These are phyloP conservation scores for Fragaria ananassa DNA, from an alignment of 306 rosid species.

Conservation along the genomic window DNA sequence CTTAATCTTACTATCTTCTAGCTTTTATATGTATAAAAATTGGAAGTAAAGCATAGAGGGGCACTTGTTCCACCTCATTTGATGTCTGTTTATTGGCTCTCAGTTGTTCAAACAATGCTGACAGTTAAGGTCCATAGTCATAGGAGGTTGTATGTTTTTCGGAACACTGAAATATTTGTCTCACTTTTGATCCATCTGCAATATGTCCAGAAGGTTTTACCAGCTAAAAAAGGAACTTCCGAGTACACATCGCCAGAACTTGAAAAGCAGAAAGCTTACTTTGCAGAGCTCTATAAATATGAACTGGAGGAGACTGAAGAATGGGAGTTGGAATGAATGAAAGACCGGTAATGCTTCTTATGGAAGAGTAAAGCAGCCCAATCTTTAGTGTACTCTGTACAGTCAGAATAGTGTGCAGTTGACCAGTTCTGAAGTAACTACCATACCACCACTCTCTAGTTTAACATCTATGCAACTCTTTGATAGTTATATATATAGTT, in stretches of 20 bases:
- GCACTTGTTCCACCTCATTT: background rate
- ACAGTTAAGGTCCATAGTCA: background rate
- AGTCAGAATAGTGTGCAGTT: slow-evolving; percentile 25
- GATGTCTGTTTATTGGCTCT: background rate
- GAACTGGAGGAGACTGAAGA: slow-evolving; percentile 66
- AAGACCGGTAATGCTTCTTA: slow-evolving; percentile 2
- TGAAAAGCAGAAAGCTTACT: slow-evolving; percentile 61
- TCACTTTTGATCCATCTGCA: slow-evolving; percentile 23
- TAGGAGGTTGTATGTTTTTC: background rate
- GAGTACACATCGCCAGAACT: slow-evolving; percentile 39
- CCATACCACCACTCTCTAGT: slow-evolving; percentile 14
- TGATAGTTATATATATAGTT: background rate
- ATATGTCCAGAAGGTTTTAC: slow-evolving; percentile 41
- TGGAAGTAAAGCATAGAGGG: background rate
- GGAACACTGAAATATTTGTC: background rate
- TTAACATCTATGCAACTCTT: slow-evolving; percentile 11
- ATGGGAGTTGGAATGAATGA: slow-evolving; percentile 43
- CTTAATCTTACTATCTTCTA: background rate
- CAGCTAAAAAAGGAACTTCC: slow-evolving; percentile 16
- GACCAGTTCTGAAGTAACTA: slow-evolving; percentile 16
- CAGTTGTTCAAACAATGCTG: background rate
- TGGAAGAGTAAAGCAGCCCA: slow-evolving; percentile 14
- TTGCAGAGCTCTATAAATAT: slow-evolving; percentile 68
- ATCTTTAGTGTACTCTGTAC: slow-evolving; percentile 24
- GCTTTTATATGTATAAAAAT: background rate